Evolutionary conservation across 2,329 filamentous ascomycete genomes (phyloP).

Genomic region (Aspergillus ruber): DNA sequence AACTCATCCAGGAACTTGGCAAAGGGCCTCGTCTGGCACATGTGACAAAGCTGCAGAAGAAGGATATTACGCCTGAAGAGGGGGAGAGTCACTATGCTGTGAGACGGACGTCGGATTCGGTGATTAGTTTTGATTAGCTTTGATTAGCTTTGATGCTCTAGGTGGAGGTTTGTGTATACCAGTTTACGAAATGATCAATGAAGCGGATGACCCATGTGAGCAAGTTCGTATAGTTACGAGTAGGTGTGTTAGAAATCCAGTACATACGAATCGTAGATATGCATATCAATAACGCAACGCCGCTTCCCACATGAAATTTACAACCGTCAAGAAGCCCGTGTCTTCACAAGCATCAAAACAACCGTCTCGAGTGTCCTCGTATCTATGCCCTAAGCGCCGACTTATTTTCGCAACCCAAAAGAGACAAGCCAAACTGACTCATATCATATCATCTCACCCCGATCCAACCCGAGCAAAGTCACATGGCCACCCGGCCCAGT

Average conservation of each 20-base stretch:
- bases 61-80: conserved; percentile 58
- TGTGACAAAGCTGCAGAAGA: conserved; percentile 68
- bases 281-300: too few species aligned
- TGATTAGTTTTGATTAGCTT: conserved; percentile 11
- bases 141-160: background rate
- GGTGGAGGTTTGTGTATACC: background rate
- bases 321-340: too few species aligned
- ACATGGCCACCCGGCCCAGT: conserved; percentile 10
- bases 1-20: conserved; percentile 68
- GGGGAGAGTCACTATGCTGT: conserved; percentile 64
- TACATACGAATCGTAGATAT: too few species aligned
- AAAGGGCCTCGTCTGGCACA: conserved; percentile 65
- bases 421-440: conserved; percentile 3
- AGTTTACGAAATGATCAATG: too few species aligned
- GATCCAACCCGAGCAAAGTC: conserved; percentile 18
- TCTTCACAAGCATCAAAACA: too few species aligned
- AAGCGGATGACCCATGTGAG: too few species aligned
- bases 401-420: too few species aligned
- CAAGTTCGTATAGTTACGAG: too few species aligned
- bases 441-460: conserved; percentile 5
- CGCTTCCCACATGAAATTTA: too few species aligned
- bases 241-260: too few species aligned
- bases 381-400: too few species aligned
- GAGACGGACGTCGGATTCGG: conserved; percentile 23
- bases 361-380: too few species aligned